Base-by-base conservation (phyloP, 371 early-diverging fungal species). In the Saksenaea vasiformis region DNA sequence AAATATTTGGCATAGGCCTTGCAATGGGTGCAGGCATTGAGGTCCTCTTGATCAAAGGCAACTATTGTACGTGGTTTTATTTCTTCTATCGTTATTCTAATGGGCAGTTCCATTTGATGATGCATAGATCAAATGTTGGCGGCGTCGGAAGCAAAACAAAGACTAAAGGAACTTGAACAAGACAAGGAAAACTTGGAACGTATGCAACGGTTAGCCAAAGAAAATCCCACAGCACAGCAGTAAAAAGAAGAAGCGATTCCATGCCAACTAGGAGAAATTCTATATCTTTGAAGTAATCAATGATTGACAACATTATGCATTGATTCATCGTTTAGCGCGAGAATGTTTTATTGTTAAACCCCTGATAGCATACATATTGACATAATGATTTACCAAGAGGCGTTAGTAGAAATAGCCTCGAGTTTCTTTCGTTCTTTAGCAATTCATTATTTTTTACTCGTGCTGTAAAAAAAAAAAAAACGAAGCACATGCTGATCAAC, bases 71-170 rank as follows among this genome's bases (percentile, higher is more conserved):
- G 77, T 65, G 0, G 8, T 60, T 44, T 35, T n/a, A 7, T 28
- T 8, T 19, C 28, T 27, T 24, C 11, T 14, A 0, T 47, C 27
- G 3, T 22, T 27, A 14, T 39, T 19, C 47, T 13, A 14, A 4
- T 22, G 9, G 5, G 28, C 15, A 26, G n/a, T 26, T 34, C 5
- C 14, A n/a, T 53, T 26, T 57, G n/a, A 37, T 10, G 0, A 56
- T 35, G 15, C 14, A 51, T 58, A 80, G 80, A 81, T 65, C 73
- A 78, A 73, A 77, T 81, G 79, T 59, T 81, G 22, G 79, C 77
- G 24, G 82, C 82, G 44, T 76, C 82, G 10, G 79, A 81, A 60
- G 82, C 82, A 1, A 81, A 81, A 28, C 65, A 70, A 26, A 63
- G 62, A 53, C 35, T 60, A 35, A 81, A 81, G 64, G 71, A 78